A percentile compares a stretch with the other conserved stretches of the same genome.
Evolutionary conservation across 768 basidiomycete species (phyloP).

Genomic region (Amanita rimosa): DNA sequence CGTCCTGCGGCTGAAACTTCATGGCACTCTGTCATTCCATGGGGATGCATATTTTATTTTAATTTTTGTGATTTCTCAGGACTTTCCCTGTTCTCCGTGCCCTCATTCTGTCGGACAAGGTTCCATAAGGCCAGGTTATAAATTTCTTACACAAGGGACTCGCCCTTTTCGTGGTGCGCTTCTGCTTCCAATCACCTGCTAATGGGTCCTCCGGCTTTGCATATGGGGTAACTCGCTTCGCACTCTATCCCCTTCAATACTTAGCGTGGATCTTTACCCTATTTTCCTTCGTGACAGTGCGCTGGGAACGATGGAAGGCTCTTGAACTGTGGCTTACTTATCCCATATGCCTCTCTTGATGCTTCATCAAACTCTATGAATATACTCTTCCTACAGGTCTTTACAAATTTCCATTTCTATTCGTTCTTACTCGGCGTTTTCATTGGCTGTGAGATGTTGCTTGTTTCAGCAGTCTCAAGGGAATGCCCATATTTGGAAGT

Average conservation of each 20-base stretch:
- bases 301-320: not conserved
- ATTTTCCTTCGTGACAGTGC: not conserved
- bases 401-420: not conserved
- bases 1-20: not conserved
- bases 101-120: not conserved
- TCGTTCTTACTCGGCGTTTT: not conserved
- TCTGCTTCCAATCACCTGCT: not conserved
- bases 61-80: not conserved
- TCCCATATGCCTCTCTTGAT: not conserved
- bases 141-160: not conserved
- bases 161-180: not conserved
- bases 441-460: not conserved
- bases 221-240: not conserved
- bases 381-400: not conserved
- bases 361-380: not conserved
- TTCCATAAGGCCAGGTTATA: not conserved
- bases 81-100: not conserved
- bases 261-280: not conserved
- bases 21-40: not conserved
- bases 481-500: conserved; percentile 2
- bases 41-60: not conserved
- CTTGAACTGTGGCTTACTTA: not conserved
- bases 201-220: not conserved
- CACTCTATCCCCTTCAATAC: not conserved
- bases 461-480: conserved; percentile 3